Percentiles rank a stretch among this genome's conserved stretches.
phyloP scores from a whole-genome alignment of 306 rosid species.

The Acacia melanoxylon region DNA sequence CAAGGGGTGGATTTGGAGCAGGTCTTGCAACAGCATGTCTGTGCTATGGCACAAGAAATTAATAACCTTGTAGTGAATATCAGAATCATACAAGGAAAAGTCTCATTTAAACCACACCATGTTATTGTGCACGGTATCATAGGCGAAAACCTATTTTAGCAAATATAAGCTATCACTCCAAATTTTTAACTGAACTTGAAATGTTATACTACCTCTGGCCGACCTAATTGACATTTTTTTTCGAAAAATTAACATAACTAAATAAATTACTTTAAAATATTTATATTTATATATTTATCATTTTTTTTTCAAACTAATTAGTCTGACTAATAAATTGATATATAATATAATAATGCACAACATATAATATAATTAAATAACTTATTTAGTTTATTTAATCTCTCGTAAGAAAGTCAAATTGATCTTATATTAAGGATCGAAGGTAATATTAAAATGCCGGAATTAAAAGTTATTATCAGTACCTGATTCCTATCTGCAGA shows the following conservation, averaged over 20 bases:
- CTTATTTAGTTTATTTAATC: no score
- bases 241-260: no score
- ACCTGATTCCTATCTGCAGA: slow-evolving; percentile 80
- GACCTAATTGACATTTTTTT: no score
- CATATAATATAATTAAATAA: no score
- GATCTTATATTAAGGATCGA: no score
- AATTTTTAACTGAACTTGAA: background rate
- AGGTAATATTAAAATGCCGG: background rate
- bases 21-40: slow-evolving; percentile 99
- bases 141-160: background rate
- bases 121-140: background rate
- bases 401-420: no score
- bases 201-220: background rate
- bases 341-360: no score
- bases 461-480: slow-evolving; percentile 26
- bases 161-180: background rate
- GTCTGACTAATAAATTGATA: no score
- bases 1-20: slow-evolving; percentile 88
- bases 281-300: no score
- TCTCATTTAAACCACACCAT: background rate
- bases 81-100: slow-evolving; percentile 28
- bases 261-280: no score
- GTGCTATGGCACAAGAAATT: slow-evolving; percentile 78
- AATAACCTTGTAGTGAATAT: slow-evolving; percentile 49
- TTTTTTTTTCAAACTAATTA: no score